phyloP scores from a whole-genome alignment of 331 rosid genomes.

The Dryas integrifolia region DNA sequence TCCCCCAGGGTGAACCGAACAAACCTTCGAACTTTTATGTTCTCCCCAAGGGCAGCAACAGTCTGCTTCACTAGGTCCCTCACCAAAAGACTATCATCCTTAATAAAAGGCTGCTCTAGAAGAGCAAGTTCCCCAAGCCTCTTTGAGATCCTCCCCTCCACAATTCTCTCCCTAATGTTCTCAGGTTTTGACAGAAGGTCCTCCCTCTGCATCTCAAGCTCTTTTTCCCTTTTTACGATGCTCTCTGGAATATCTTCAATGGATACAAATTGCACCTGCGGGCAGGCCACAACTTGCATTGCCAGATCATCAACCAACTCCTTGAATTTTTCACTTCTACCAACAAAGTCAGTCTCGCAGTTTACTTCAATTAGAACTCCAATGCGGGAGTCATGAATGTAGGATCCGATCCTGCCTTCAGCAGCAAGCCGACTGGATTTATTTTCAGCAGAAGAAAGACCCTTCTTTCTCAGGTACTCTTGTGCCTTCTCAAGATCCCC shows the following conservation, averaged over 20 bases:
- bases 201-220: constrained; percentile 86
- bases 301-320: constrained; percentile 91
- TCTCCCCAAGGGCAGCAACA: constrained; percentile 90
- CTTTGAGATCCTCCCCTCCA: constrained; percentile 90
- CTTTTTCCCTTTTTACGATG: constrained; percentile 58
- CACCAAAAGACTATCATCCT: constrained; percentile 72
- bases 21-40: constrained; percentile 79
- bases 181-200: constrained; percentile 83
- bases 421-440: constrained; percentile 86
- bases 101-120: constrained; percentile 86
- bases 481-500: constrained; percentile 92
- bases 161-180: constrained; percentile 93
- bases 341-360: constrained; percentile 90
- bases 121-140: constrained; percentile 93
- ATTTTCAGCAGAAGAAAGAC: constrained; percentile 85
- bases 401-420: constrained; percentile 90
- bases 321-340: constrained; percentile 74
- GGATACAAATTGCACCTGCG: constrained; percentile 77
- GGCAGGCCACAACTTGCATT: constrained; percentile 92
- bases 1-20: constrained; percentile 80
- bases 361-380: constrained; percentile 91
- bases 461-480: constrained; percentile 89
- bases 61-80: constrained; percentile 93
- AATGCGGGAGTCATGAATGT: constrained; percentile 84
- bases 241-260: constrained; percentile 75